phyloP scores from a whole-genome alignment of 2,329 filamentous ascomycete genomes.

The Aspergillus jensenii region DNA sequence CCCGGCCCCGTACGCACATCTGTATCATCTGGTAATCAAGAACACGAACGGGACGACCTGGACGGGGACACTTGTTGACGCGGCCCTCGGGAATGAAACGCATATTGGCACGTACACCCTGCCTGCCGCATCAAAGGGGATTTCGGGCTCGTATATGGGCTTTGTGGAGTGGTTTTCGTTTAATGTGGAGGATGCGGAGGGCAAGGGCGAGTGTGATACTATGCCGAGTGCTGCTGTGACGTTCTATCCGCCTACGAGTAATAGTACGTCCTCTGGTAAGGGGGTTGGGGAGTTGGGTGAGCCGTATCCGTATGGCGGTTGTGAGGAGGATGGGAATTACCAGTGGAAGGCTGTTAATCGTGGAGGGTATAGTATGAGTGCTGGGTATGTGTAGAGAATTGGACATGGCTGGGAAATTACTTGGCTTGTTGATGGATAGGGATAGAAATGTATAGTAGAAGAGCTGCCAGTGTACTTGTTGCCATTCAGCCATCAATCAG shows the following conservation, averaged over 20 bases:
- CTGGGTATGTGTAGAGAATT: neutral
- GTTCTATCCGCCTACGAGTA: neutral
- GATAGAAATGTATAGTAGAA: no score
- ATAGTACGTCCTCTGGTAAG: neutral
- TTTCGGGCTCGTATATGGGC: neutral
- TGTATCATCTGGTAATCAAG: neutral
- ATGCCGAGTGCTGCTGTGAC: neutral
- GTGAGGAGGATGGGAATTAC: neutral
- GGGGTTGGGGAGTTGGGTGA: neutral
- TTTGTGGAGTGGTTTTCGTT: neutral
- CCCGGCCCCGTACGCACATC: neutral
- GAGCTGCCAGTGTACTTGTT: no score
- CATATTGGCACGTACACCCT: neutral
- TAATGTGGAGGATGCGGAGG: neutral
- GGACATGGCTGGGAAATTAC: neutral
- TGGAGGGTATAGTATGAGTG: neutral
- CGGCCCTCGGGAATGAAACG: neutral
- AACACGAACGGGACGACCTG: neutral
- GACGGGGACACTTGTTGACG: neutral
- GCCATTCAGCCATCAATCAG: no score
- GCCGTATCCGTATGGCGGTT: neutral
- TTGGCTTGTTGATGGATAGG: no score
- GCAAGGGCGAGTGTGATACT: neutral
- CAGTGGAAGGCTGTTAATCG: neutral
- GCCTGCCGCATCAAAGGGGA: neutral